A percentile compares a stretch with the other conserved stretches of the same genome.
Evolutionary conservation across 2,329 filamentous ascomycete genomes (phyloP).

Genomic region (Beauveria pseudobassiana): DNA sequence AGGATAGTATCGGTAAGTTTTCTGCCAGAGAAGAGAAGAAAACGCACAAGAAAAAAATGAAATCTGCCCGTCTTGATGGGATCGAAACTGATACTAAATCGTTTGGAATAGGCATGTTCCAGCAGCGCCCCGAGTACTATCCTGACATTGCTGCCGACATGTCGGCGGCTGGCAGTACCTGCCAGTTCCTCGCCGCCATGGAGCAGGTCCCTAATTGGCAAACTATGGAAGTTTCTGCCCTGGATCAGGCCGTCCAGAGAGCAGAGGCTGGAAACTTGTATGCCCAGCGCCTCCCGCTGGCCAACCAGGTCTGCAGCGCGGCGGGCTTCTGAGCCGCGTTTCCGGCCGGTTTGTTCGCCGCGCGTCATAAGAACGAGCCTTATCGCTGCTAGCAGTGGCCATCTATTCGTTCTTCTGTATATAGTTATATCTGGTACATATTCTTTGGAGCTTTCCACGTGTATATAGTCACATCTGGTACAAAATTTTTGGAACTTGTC

Average conservation of each 20-base stretch:
- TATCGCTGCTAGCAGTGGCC: neutral
- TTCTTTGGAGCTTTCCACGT: neutral
- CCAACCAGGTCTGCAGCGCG: slow-evolving; percentile 3
- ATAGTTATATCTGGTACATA: neutral
- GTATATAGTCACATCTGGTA: neutral
- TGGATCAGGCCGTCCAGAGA: slow-evolving; percentile 9
- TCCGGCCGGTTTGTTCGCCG: neutral
- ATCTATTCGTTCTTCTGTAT: neutral
- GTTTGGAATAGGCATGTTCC: slow-evolving; percentile 1
- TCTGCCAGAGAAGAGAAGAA: too few species aligned
- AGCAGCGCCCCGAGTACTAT: slow-evolving; percentile 8
- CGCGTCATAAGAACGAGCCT: neutral
- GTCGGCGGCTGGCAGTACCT: slow-evolving; percentile 7
- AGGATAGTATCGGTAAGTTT: slow-evolving; percentile 8
- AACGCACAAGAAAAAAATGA: neutral
- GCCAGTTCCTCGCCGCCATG: slow-evolving; percentile 6
- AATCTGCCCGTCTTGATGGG: neutral
- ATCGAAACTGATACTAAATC: neutral
- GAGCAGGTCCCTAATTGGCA: neutral
- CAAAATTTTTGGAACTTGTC: too few species aligned
- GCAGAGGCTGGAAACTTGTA: slow-evolving; percentile 10
- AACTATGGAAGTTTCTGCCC: slow-evolving; percentile 7
- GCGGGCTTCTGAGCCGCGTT: neutral
- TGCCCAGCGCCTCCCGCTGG: slow-evolving; percentile 8
- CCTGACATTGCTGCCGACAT: slow-evolving; percentile 9